phyloP scores from a whole-genome alignment of 495 filamentous ascomycete species.

The Aspergillus saccharolyticus region DNA sequence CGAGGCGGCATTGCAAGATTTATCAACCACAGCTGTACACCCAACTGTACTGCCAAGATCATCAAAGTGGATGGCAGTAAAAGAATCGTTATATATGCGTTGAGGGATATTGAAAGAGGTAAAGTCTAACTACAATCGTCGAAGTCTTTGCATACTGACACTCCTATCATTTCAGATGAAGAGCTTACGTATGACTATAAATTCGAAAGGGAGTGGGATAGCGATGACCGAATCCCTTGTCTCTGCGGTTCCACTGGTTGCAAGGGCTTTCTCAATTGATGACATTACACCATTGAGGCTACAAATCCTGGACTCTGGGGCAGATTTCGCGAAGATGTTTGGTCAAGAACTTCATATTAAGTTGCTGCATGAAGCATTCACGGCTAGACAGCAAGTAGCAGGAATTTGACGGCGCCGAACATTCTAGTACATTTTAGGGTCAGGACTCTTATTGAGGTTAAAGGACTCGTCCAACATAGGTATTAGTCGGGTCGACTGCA shows the following conservation, averaged over 20 bases:
- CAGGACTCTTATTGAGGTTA: background rate
- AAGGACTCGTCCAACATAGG: background rate
- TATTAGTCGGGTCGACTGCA: too few relatives aligned
- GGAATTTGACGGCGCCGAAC: background rate
- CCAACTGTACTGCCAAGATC: constrained; percentile 98
- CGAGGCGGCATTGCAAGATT: constrained; percentile 96
- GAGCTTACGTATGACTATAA: constrained; percentile 99
- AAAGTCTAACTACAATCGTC: constrained; percentile 38
- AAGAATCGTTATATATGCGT: constrained; percentile 96
- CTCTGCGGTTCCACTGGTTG: constrained; percentile 92
- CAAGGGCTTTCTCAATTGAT: constrained; percentile 97
- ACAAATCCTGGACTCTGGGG: background rate
- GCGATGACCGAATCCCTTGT: constrained; percentile 92
- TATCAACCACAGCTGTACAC: constrained; percentile 98
- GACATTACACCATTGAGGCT: background rate
- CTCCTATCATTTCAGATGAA: constrained; percentile 60
- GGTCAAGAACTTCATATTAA: background rate
- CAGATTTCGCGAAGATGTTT: background rate
- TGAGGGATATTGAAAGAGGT: constrained; percentile 92
- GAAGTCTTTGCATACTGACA: constrained; percentile 36
- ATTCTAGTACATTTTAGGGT: background rate
- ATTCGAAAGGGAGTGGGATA: constrained; percentile 94
- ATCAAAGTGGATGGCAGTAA: constrained; percentile 99
- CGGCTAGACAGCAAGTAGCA: background rate
- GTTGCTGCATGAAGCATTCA: background rate